phyloP scores from a whole-genome alignment of 1,284 basidiomycete species.

The Papiliotrema fonsecae region DNA sequence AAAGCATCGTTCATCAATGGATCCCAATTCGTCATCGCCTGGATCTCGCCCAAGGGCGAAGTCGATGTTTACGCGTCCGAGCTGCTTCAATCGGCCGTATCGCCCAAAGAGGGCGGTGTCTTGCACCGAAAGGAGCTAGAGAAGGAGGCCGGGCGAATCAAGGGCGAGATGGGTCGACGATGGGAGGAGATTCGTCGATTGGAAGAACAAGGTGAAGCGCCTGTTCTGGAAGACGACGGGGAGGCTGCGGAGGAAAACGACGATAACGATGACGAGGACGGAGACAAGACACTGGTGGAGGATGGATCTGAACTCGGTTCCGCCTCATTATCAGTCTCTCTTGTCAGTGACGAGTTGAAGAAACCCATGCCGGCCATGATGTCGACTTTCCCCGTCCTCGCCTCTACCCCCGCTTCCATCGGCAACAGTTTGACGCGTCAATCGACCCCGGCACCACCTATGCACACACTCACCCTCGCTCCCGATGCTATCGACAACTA shows the following conservation, averaged over 20 bases:
- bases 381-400: conserved; percentile 24
- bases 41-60: conserved; percentile 52
- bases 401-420: conserved; percentile 8
- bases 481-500: conserved; percentile 33
- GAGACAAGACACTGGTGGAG: conserved; percentile 36
- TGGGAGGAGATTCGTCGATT: conserved; percentile 31
- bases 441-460: conserved; percentile 24
- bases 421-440: background rate
- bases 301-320: conserved; percentile 14
- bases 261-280: conserved; percentile 13
- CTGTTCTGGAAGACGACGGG: conserved; percentile 26
- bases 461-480: conserved; percentile 30
- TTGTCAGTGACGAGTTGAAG: background rate
- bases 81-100: conserved; percentile 30
- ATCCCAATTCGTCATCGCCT: conserved; percentile 54
- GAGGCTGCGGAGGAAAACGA: conserved; percentile 11
- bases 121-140: conserved; percentile 39
- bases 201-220: conserved; percentile 27
- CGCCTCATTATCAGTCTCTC: no score
- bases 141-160: conserved; percentile 32
- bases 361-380: conserved; percentile 8
- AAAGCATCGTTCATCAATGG: conserved; percentile 53
- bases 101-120: conserved; percentile 34
- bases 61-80: conserved; percentile 55
- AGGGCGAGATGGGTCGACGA: conserved; percentile 29